A percentile compares a stretch with the other conserved stretches of the same genome.
Evolutionary conservation across 2,329 filamentous ascomycete genomes (phyloP).

Genomic region (Talaromyces sp.): DNA sequence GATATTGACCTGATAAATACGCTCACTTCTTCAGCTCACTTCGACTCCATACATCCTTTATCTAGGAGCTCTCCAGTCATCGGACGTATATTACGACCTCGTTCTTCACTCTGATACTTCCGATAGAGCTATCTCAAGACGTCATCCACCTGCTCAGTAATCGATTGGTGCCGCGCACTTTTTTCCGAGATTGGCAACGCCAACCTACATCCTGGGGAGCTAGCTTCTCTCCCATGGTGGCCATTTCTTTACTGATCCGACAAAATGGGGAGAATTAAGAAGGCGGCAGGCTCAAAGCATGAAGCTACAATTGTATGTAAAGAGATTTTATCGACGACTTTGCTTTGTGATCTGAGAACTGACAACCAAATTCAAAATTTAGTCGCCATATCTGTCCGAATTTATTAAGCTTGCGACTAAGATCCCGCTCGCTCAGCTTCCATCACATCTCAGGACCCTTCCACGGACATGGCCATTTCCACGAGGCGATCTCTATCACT

Average conservation of each 20-base stretch:
- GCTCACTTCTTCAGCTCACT: neutral
- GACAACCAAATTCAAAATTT: conserved; percentile 23
- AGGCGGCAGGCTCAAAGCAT: conserved; percentile 51
- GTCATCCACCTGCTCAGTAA: conserved; percentile 14
- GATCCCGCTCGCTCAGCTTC: conserved; percentile 68
- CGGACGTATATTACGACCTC: neutral
- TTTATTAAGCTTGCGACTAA: conserved; percentile 69
- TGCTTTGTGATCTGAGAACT: conserved; percentile 41
- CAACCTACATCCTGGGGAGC: conserved; percentile 27
- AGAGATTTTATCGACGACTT: conserved; percentile 5
- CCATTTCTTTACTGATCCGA: conserved; percentile 32
- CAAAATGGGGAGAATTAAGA: conserved; percentile 54
- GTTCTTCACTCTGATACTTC: neutral
- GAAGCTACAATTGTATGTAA: conserved; percentile 50
- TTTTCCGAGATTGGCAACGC: conserved; percentile 4
- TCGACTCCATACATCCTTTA: neutral
- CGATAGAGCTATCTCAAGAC: conserved; percentile 8
- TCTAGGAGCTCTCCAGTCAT: neutral
- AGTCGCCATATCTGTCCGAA: conserved; percentile 84
- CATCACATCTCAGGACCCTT: conserved; percentile 72
- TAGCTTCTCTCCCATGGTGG: conserved; percentile 40
- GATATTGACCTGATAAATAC: conserved; percentile 2
- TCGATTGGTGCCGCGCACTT: neutral
- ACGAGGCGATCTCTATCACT: conserved; percentile 93
- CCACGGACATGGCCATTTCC: conserved; percentile 92